Conservation (phyloP, 1,284 basidiomycete genomes). For the Sanghuangporus baumii region DNA sequence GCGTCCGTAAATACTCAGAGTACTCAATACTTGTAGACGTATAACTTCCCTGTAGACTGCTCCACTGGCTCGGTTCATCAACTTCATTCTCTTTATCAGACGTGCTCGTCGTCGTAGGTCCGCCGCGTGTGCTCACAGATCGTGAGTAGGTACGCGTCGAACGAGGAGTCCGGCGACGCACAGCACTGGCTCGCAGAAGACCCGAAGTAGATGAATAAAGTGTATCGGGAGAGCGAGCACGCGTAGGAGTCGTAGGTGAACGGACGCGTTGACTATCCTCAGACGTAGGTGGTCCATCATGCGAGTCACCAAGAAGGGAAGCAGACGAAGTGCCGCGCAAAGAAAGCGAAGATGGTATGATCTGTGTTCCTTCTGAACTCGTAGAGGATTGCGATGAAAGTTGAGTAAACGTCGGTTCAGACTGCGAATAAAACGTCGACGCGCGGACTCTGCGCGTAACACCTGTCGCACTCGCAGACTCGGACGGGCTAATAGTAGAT, state of each 20-base stretch:
- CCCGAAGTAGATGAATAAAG: conserved; percentile 17
- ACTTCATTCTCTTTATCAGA: conserved; percentile 55
- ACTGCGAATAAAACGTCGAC: conserved; percentile 31
- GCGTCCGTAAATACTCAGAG: neutral
- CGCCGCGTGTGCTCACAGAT: conserved; percentile 7
- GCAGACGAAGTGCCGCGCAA: conserved; percentile 48
- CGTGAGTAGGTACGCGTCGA: conserved; percentile 36
- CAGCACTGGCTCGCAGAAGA: conserved; percentile 52
- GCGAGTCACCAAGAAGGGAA: conserved; percentile 54
- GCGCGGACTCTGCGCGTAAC: conserved; percentile 24
- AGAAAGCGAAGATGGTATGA: conserved; percentile 48
- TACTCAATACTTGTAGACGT: conserved; percentile 17
- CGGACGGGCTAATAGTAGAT: conserved; percentile 1
- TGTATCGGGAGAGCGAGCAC: conserved; percentile 14
- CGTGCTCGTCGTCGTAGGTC: conserved; percentile 12
- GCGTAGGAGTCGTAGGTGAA: conserved; percentile 22
- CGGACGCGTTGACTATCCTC: conserved; percentile 17
- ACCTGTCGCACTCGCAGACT: conserved; percentile 25
- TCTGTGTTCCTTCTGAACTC: conserved; percentile 34
- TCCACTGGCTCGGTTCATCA: conserved; percentile 11
- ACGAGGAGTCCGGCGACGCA: conserved; percentile 47
- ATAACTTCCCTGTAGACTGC: conserved; percentile 19
- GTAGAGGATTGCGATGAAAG: conserved; percentile 1
- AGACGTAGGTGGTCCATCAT: conserved; percentile 32
- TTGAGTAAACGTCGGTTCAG: conserved; percentile 26